Evolutionary conservation across 176 grass and related monocot genomes (phyloP), one percentile per base, ranked within the genome.

Genomic region (Oropetium thomaeum): DNA sequence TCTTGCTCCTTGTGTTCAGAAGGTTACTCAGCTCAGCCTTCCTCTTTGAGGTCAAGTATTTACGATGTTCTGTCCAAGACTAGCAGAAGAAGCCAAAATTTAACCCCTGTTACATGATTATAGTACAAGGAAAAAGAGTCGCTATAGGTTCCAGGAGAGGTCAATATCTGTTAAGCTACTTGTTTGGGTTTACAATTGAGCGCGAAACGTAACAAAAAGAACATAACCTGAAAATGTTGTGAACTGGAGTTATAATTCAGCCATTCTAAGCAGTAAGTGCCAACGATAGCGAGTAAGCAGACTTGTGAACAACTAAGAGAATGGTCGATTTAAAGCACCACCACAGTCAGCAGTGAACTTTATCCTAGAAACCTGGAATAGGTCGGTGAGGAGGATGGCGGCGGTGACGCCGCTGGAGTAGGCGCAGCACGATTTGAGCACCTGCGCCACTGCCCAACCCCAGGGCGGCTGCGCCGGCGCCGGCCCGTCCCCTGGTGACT

Each of bases 361-460:
- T n/a, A 27, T 73, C 25, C 7, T 58, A n/a, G 65, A 7, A 3
- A 97, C 90, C 88, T 97, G 95, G 81, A 91, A 93, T 66, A 93
- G 88, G 73, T 97, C 95, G 33, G 95, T 89, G 62, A 93, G 86
- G 40, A 97, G 88, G 85, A 93, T 97, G 67, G 88, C 84, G 43
- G 95, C 78, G 13, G 95, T 97, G 84, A 92, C 81, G 40, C 95
- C 95, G 14, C 95, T 93, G 49, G 95, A 90, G 51, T 93, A 97
- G 10, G 95, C 84, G 13, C 85, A 58, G 66, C 95, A 97, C 4
- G 91, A 89, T 76, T 87, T 91, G 49, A 97, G 86, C 62, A 93
- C 81, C 54, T 86, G 89, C 29, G 90, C 92, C 66, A 91, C 81
- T 48, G 70, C 76, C 90, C 95, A 93, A 20, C 81, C 83, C 95